Percentiles rank a stretch among this genome's conserved stretches.
Conservation (phyloP, 2,329 filamentous ascomycete genomes). For the Polychaeton citri region DNA sequence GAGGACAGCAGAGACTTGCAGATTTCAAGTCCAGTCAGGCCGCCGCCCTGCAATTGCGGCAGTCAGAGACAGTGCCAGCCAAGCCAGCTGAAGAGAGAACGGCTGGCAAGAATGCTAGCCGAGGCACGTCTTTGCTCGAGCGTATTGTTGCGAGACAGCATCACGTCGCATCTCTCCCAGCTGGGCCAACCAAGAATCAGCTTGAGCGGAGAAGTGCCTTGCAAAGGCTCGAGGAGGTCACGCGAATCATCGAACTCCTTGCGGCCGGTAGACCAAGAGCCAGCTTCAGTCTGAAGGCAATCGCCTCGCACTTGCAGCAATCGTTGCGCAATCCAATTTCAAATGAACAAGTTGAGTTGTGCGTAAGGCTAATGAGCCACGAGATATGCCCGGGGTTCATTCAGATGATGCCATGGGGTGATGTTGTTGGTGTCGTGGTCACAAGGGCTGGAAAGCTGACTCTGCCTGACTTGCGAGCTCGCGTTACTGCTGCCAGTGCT, state of each 20-base stretch:
- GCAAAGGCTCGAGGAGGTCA: conserved; percentile 32
- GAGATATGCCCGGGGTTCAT: conserved; percentile 34
- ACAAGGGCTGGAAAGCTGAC: conserved; percentile 15
- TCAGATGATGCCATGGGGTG: conserved; percentile 23
- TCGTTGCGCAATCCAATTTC: conserved; percentile 33
- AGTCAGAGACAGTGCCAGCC: neutral
- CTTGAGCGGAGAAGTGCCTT: conserved; percentile 33
- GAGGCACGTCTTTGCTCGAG: conserved; percentile 34
- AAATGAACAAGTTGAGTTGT: conserved; percentile 30
- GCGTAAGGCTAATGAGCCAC: conserved; percentile 28
- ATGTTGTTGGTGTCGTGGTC: conserved; percentile 31
- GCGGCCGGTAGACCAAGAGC: conserved; percentile 23
- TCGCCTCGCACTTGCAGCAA: conserved; percentile 30
- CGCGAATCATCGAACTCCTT: conserved; percentile 29
- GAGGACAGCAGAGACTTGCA: conserved; percentile 55
- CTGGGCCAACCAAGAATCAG: conserved; percentile 27
- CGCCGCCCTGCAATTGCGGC: conserved; percentile 5
- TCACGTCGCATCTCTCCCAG: conserved; percentile 22
- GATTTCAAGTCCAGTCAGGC: conserved; percentile 47
- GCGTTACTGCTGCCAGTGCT: conserved; percentile 6
- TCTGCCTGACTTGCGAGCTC: conserved; percentile 13
- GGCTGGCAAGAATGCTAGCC: conserved; percentile 23
- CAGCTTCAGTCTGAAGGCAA: conserved; percentile 30
- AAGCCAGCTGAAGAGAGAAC: conserved; percentile 18
- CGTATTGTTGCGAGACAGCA: conserved; percentile 39